A percentile compares a stretch with the other conserved stretches of the same genome.
These are phyloP conservation scores for Trapa bicornis DNA, from an alignment of 345 rosid species.

Conservation along the genomic window DNA sequence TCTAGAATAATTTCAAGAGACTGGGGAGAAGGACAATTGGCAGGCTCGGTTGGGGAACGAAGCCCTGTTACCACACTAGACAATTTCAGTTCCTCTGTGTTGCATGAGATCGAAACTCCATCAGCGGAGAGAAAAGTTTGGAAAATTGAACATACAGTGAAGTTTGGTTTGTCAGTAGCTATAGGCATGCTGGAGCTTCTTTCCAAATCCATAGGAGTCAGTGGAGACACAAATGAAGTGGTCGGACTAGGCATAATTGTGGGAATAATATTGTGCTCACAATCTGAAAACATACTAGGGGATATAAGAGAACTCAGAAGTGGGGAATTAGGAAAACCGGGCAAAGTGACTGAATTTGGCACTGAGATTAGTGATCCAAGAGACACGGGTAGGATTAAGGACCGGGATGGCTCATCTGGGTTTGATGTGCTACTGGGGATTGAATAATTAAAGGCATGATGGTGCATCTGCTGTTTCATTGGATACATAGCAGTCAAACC, in stretches of 20 bases:
- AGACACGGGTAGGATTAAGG: background rate
- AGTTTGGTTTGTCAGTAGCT: background rate
- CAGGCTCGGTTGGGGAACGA: background rate
- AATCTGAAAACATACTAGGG: background rate
- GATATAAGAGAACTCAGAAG: background rate
- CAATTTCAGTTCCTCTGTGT: background rate
- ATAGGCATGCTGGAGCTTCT: background rate
- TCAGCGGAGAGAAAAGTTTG: background rate
- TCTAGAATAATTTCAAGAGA: background rate
- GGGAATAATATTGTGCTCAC: background rate
- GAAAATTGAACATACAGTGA: background rate
- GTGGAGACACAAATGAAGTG: background rate
- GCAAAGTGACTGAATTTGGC: background rate
- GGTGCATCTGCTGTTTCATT: background rate
- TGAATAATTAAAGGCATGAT: background rate
- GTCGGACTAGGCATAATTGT: background rate
- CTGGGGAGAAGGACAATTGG: background rate
- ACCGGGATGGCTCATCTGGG: background rate
- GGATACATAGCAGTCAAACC: background rate
- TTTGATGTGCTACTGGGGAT: background rate
- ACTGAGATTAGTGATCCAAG: background rate
- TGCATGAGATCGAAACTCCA: background rate
- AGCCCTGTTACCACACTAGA: background rate
- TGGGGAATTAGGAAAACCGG: slow-evolving; percentile 1
- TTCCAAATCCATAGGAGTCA: background rate